Conservation (phyloP, 306 rosid species). For the Mucuna pruriens region DNA sequence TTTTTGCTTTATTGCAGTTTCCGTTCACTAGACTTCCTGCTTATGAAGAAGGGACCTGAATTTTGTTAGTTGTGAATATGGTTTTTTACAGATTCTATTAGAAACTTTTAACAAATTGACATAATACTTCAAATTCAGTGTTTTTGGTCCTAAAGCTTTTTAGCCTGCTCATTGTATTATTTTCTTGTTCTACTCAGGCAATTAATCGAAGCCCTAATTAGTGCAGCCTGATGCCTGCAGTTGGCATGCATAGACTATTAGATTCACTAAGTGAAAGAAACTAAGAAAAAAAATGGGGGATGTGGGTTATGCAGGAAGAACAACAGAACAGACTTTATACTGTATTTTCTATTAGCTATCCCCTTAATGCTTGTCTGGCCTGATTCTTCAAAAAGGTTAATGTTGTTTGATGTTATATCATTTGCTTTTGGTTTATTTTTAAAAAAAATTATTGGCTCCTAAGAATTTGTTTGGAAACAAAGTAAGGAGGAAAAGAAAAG, state of each 20-base stretch:
- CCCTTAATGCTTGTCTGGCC: background rate
- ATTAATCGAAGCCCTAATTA: background rate
- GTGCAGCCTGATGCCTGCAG: background rate
- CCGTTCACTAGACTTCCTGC: background rate
- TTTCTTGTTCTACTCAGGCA: slow-evolving; percentile 8
- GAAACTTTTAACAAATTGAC: background rate
- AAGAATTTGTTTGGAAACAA: slow-evolving; percentile 7
- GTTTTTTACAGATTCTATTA: background rate
- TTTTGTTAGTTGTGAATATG: slow-evolving; percentile 8
- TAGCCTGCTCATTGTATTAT: background rate
- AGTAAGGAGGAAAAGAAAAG: slow-evolving; percentile 1
- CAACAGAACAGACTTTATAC: background rate
- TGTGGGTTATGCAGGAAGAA: slow-evolving; percentile 29
- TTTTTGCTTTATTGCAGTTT: slow-evolving; percentile 11
- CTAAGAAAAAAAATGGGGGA: background rate
- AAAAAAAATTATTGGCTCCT: background rate
- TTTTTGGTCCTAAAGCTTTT: slow-evolving; percentile 5
- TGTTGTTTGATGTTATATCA: background rate
- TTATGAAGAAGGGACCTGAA: background rate
- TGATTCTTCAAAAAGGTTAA: background rate
- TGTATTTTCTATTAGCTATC: background rate
- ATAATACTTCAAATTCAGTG: background rate
- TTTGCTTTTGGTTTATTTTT: slow-evolving; percentile 4
- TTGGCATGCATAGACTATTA: slow-evolving; percentile 6
- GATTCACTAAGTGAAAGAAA: background rate